Evolutionary conservation across 2,329 filamentous ascomycete genomes (phyloP), one percentile per base, ranked within the genome.

Genomic region (Colletotrichum sojae): DNA sequence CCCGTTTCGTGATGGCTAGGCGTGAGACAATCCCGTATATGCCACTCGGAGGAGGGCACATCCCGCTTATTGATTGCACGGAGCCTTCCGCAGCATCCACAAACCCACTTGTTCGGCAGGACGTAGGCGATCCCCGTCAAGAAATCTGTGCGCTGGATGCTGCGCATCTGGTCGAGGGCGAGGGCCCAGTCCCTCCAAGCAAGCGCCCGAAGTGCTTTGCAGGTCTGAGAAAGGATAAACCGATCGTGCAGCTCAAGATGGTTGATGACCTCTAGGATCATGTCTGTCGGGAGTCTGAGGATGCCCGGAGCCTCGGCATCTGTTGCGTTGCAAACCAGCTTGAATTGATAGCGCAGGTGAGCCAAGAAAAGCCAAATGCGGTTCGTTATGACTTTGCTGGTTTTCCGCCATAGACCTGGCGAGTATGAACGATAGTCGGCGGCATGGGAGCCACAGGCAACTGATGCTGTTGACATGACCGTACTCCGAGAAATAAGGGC

Each of bases 171-270:
- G 18, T 12, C 9, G 20, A 40, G 2, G n/a, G 53, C 15, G 22
- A 56, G 15, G 16, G 2, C 10, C 53, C 53, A 56, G 15, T 56
- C 31, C 16, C 12, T 40, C n/a, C 53, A 20, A 12, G 53, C 4
- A 6, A 56, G 31, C 9, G 31, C 18, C 10, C 53, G 53, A 56
- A 25, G 4, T 16, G 27, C 53, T 8, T 18, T 43, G 20, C 53
- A 56, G 39, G 53, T 56, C 53, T 56, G 53, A 13, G 31, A 22
- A 10, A 56, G 53, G 9, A 56, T 12, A 15, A 56, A 56, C 2
- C 2, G 6, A 16, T 56, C 53, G 18, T 56, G 53, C 13, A 56
- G n/a, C 6, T 39, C 39, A 9, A 56, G 53, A 45, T 40, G 12
- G 31, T 22, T 12, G 31, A 56, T 16, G 39, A 56, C 20, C 13